Conservation (phyloP, 768 basidiomycete species). For the Psilocybe cubensis region DNA sequence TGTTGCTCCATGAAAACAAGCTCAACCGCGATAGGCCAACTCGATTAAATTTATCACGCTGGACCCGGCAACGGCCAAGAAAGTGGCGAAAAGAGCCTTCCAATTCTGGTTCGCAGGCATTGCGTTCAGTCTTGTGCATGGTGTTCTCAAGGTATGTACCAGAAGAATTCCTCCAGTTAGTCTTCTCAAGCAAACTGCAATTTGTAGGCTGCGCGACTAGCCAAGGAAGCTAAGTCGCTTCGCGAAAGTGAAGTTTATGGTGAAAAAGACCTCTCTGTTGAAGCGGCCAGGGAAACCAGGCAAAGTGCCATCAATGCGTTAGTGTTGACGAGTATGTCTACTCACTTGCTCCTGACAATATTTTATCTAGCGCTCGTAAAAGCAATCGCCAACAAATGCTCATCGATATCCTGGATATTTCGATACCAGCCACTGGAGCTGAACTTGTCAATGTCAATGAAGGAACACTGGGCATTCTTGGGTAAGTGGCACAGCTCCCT, state of each 20-base stretch:
- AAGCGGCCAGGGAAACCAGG: conserved; percentile 67
- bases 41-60: conserved; percentile 66
- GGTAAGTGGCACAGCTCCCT: conserved; percentile 48
- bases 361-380: conserved; percentile 55
- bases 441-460: conserved; percentile 81
- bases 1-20: background rate
- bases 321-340: conserved; percentile 23
- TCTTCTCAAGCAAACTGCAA: background rate
- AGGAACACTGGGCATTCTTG: conserved; percentile 82
- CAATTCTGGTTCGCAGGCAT: conserved; percentile 92
- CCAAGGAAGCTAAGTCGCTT: conserved; percentile 60
- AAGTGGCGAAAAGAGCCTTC: conserved; percentile 67
- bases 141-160: conserved; percentile 61
- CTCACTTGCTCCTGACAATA: background rate
- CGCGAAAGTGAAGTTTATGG: conserved; percentile 46
- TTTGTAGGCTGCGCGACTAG: conserved; percentile 60
- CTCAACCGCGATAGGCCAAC: conserved; percentile 52
- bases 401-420: conserved; percentile 85
- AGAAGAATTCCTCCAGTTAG: background rate
- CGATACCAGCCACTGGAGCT: conserved; percentile 86
- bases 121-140: conserved; percentile 73
- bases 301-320: conserved; percentile 60
- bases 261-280: conserved; percentile 71
- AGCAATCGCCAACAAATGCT: conserved; percentile 79
- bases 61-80: conserved; percentile 61